phyloP scores from a whole-genome alignment of 495 filamentous ascomycete genomes.

The Penicillium cosmopolitanum region DNA sequence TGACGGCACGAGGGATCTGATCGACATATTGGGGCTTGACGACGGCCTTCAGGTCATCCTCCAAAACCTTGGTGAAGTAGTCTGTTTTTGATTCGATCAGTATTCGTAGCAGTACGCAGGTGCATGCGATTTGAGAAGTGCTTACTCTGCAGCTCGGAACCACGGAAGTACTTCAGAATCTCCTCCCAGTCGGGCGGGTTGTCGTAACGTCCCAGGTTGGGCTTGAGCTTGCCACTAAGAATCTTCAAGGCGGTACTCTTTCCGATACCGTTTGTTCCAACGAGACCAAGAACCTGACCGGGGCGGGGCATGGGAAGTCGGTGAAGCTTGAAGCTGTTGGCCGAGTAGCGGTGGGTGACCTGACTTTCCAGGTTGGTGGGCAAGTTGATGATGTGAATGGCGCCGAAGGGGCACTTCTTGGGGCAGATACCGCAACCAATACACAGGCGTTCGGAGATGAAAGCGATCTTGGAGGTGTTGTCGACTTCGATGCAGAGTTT shows the following conservation, averaged over 20 bases:
- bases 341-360: slow-evolving; percentile 97
- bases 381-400: slow-evolving; percentile 99
- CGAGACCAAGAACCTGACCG: slow-evolving; percentile 94
- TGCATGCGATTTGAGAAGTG: slow-evolving; percentile 4
- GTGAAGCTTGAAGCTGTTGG: slow-evolving; percentile 99
- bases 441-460: slow-evolving; percentile 93
- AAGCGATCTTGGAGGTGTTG: slow-evolving; percentile 89
- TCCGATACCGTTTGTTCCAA: slow-evolving; percentile 99
- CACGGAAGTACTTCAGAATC: slow-evolving; percentile 96
- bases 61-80: slow-evolving; percentile 97
- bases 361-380: slow-evolving; percentile 97
- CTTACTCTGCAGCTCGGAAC: slow-evolving; percentile 94
- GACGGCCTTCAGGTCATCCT: slow-evolving; percentile 94
- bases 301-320: slow-evolving; percentile 92
- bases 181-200: slow-evolving; percentile 99
- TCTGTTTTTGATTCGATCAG: slow-evolving; percentile 52
- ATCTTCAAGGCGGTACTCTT: slow-evolving; percentile 99
- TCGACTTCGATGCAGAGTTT: slow-evolving; percentile 97
- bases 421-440: slow-evolving; percentile 99
- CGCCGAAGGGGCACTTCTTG: slow-evolving; percentile 98
- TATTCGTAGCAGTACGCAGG: neutral
- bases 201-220: slow-evolving; percentile 91
- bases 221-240: slow-evolving; percentile 96
- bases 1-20: slow-evolving; percentile 91
- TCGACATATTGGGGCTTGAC: slow-evolving; percentile 99